Conservation (phyloP, 169 alveolate species). For the Plasmodium knowlesi region DNA sequence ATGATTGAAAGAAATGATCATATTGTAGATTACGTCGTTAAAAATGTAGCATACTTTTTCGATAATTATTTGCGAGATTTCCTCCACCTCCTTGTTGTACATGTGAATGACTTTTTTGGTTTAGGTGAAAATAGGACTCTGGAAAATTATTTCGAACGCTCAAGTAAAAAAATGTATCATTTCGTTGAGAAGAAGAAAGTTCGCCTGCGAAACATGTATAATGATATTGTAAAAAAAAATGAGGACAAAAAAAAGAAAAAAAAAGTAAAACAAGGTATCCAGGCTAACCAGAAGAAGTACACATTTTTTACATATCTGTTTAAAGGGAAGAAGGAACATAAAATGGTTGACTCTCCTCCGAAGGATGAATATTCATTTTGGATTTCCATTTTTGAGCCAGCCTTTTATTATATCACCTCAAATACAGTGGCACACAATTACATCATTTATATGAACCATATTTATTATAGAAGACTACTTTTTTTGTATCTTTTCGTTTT, state of each 20-base stretch:
- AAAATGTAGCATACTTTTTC: conserved; percentile 34
- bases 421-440: conserved; percentile 32
- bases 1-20: background rate
- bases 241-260: conserved; percentile 4
- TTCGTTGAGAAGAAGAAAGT: conserved; percentile 25
- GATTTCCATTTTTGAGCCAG: background rate
- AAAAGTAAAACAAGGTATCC: background rate
- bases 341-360: background rate
- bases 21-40: background rate
- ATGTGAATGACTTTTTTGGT: conserved; percentile 20
- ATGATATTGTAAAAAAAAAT: background rate
- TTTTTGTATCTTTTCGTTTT: conserved; percentile 31
- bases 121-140: conserved; percentile 13
- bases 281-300: background rate
- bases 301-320: background rate
- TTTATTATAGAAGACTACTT: conserved; percentile 29
- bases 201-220: conserved; percentile 12
- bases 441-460: conserved; percentile 33
- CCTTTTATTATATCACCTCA: conserved; percentile 24
- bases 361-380: background rate
- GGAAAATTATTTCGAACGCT: conserved; percentile 25
- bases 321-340: conserved; percentile 6
- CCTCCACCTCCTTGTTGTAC: background rate
- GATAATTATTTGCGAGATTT: conserved; percentile 14
- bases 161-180: conserved; percentile 1